Evolutionary conservation across 495 filamentous ascomycete species (phyloP).

Genomic region (Terfezia claveryi): DNA sequence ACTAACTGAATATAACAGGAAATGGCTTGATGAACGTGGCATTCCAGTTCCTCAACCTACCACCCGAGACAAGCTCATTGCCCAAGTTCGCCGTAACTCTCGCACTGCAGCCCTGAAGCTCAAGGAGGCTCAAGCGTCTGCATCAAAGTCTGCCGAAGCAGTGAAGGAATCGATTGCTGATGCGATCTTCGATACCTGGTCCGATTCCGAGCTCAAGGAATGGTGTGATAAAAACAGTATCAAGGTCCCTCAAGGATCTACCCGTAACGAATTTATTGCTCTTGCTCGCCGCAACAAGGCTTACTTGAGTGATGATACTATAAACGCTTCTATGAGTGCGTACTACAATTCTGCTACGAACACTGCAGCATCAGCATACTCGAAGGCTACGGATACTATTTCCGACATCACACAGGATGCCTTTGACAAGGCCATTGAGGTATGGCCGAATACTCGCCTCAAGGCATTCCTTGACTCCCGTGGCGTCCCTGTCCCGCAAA

Average conservation of each 20-base stretch:
- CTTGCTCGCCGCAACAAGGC: slow-evolving; percentile 78
- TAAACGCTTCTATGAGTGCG: slow-evolving; percentile 17
- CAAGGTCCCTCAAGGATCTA: slow-evolving; percentile 74
- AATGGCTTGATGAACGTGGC: slow-evolving; percentile 78
- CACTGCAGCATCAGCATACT: slow-evolving; percentile 52
- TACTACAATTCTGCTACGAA: slow-evolving; percentile 35
- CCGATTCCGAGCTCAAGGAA: slow-evolving; percentile 56
- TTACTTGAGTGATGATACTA: slow-evolving; percentile 45
- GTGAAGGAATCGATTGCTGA: slow-evolving; percentile 55
- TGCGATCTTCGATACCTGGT: slow-evolving; percentile 71
- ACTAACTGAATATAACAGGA: slow-evolving; percentile 14
- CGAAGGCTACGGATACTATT: slow-evolving; percentile 51
- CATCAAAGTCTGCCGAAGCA: slow-evolving; percentile 40
- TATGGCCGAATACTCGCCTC: slow-evolving; percentile 45
- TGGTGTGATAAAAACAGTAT: slow-evolving; percentile 57
- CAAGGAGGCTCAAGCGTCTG: slow-evolving; percentile 35
- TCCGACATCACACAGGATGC: slow-evolving; percentile 40
- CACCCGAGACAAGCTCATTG: slow-evolving; percentile 70
- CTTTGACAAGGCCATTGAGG: slow-evolving; percentile 38
- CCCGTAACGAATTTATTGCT: slow-evolving; percentile 69
- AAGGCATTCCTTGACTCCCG: slow-evolving; percentile 56
- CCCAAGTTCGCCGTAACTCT: slow-evolving; percentile 75
- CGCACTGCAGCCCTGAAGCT: slow-evolving; percentile 48
- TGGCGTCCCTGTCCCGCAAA: slow-evolving; percentile 51
- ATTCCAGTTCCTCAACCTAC: slow-evolving; percentile 71